Percentiles rank a stretch among this genome's conserved stretches.
Conservation (phyloP, 2,329 filamentous ascomycete species). For the Fusarium papillatum region DNA sequence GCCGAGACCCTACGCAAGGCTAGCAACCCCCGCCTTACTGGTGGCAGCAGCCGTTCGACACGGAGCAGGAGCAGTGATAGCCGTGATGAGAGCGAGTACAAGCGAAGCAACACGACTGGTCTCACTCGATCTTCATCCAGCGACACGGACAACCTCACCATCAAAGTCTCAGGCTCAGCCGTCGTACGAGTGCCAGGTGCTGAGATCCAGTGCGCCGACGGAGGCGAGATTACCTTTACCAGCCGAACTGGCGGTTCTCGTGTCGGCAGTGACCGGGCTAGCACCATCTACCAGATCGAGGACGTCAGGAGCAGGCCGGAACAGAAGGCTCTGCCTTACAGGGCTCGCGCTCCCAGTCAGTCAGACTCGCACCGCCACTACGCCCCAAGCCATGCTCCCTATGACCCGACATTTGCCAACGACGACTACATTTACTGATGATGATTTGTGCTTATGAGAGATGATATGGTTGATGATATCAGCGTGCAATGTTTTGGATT, state of each 20-base stretch:
- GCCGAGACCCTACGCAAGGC: conserved; percentile 68
- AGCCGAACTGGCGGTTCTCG: conserved; percentile 49
- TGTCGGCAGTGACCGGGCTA: conserved; percentile 65
- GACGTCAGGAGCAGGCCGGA: conserved; percentile 61
- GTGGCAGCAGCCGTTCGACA: conserved; percentile 67
- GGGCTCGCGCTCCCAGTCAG: conserved; percentile 63
- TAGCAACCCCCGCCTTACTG: conserved; percentile 57
- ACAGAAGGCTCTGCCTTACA: conserved; percentile 57
- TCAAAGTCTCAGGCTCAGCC: conserved; percentile 70
- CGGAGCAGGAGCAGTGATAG: conserved; percentile 72
- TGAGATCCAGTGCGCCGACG: conserved; percentile 70
- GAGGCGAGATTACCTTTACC: conserved; percentile 71
- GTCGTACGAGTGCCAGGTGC: conserved; percentile 68
- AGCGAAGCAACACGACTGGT: conserved; percentile 71
- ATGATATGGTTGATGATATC: conserved; percentile 45
- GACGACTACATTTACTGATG: conserved; percentile 48
- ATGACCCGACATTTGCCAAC: conserved; percentile 46
- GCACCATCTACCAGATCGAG: conserved; percentile 62
- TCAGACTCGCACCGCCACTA: conserved; percentile 59
- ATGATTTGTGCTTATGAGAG: conserved; percentile 46
- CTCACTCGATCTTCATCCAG: conserved; percentile 67
- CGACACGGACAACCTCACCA: conserved; percentile 71
- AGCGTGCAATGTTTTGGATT: conserved; percentile 38
- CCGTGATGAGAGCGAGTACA: conserved; percentile 74
- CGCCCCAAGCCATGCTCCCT: conserved; percentile 46